Conservation (phyloP, 139 green algal species). For the Tetraselmis striata region DNA sequence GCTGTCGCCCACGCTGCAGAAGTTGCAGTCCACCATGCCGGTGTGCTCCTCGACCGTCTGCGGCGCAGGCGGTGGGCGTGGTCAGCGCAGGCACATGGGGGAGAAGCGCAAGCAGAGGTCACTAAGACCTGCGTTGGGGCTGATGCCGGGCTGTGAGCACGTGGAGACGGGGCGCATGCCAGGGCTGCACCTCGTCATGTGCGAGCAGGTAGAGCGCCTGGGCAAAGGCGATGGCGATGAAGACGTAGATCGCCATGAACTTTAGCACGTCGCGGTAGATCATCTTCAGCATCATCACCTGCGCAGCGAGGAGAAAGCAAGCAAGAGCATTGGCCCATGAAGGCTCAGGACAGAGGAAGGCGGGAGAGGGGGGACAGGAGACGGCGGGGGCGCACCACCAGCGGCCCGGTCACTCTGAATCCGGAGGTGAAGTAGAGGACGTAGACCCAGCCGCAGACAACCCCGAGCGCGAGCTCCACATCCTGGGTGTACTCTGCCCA, state of each 20-base stretch:
- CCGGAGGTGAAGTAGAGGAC: background rate
- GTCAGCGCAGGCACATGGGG: too few species aligned
- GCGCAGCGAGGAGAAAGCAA: too few species aligned
- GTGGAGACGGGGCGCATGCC: too few species aligned
- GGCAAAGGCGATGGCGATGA: background rate
- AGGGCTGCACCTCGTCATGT: background rate
- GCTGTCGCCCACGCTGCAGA: background rate
- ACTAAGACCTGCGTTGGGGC: too few species aligned
- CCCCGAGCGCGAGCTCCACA: background rate
- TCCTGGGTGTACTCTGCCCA: background rate
- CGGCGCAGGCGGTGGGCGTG: too few species aligned
- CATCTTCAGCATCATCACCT: conserved; percentile 2
- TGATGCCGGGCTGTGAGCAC: too few species aligned
- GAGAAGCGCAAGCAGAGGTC: too few species aligned
- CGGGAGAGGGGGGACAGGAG: too few species aligned
- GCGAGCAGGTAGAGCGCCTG: background rate
- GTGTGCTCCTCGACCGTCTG: background rate
- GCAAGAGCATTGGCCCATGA: too few species aligned
- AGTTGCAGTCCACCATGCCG: background rate
- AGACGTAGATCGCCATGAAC: background rate
- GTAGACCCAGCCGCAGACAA: background rate
- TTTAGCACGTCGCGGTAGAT: background rate
- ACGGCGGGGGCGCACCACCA: background rate
- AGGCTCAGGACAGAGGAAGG: too few species aligned
- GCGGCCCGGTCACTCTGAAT: background rate